Conservation (phyloP, 257 asterid species). For the Solanum chiquidenum region DNA sequence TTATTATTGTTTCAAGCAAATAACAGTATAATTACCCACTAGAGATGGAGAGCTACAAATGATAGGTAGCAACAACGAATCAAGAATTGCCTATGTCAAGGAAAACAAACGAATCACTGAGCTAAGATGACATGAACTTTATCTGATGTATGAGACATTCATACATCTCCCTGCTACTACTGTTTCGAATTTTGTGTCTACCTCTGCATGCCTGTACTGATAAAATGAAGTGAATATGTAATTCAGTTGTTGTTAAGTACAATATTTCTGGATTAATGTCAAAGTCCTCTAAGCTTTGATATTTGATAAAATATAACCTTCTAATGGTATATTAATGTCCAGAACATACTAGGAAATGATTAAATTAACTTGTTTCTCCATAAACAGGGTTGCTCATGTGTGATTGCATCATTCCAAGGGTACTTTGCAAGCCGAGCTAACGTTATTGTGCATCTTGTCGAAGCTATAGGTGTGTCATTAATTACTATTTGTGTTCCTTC, state of each 20-base stretch:
- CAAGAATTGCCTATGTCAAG: background rate
- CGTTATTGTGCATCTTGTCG: slow-evolving; percentile 60
- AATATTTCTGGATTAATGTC: background rate
- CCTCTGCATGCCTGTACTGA: background rate
- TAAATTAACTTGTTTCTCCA: background rate
- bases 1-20: background rate
- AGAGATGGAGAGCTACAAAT: background rate
- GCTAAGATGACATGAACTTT: background rate
- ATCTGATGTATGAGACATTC: background rate
- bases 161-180: background rate
- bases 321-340: background rate
- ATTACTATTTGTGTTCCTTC: background rate
- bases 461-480: slow-evolving; percentile 67
- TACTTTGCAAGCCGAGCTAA: slow-evolving; percentile 50
- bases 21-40: background rate
- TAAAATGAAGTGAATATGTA: background rate
- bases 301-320: background rate
- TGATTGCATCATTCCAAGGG: slow-evolving; percentile 42
- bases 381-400: slow-evolving; percentile 67
- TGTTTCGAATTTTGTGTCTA: background rate
- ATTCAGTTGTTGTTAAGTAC: background rate
- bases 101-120: background rate
- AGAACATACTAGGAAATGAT: background rate
- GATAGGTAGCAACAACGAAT: background rate
- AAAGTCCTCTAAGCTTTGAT: background rate